Conservation (phyloP, 192 early-diverging fungal species). For the Backusella australiensis region DNA sequence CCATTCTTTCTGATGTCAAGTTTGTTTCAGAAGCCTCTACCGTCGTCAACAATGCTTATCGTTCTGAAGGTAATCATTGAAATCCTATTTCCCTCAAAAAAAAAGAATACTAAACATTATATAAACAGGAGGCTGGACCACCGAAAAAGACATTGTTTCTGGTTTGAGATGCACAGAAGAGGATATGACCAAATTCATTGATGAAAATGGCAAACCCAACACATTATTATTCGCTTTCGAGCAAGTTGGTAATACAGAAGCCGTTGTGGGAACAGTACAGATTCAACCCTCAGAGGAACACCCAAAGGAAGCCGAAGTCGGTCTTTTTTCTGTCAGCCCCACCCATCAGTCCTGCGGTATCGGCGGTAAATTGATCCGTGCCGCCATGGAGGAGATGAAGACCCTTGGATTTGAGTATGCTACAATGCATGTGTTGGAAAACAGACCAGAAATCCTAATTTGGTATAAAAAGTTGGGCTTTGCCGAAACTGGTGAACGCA, state of each 20-base stretch:
- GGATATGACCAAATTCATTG: slow-evolving; percentile 29
- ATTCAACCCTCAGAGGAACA: slow-evolving; percentile 34
- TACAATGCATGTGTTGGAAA: slow-evolving; percentile 39
- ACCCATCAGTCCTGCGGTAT: slow-evolving; percentile 46
- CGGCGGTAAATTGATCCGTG: slow-evolving; percentile 44
- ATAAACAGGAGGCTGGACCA: slow-evolving; percentile 45
- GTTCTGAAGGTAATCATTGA: slow-evolving; percentile 33
- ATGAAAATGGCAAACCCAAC: slow-evolving; percentile 36
- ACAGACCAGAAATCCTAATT: slow-evolving; percentile 38
- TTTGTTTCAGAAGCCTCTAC: background rate
- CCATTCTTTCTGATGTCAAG: background rate
- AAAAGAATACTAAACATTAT: background rate
- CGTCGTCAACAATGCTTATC: slow-evolving; percentile 46
- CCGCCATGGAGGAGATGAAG: slow-evolving; percentile 33
- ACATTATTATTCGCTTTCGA: slow-evolving; percentile 42
- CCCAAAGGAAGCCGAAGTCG: slow-evolving; percentile 41
- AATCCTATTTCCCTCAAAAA: background rate
- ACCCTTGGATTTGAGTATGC: slow-evolving; percentile 33
- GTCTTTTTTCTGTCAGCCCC: slow-evolving; percentile 46
- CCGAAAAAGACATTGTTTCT: slow-evolving; percentile 42
- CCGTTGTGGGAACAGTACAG: slow-evolving; percentile 47
- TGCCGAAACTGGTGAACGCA: slow-evolving; percentile 40
- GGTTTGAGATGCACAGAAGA: slow-evolving; percentile 40
- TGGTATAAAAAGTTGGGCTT: slow-evolving; percentile 52
- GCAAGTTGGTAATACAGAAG: slow-evolving; percentile 8